A percentile compares a stretch with the other conserved stretches of the same genome.
phyloP scores from a whole-genome alignment of 148 eudicot genomes.

The Diospyros lotus region DNA sequence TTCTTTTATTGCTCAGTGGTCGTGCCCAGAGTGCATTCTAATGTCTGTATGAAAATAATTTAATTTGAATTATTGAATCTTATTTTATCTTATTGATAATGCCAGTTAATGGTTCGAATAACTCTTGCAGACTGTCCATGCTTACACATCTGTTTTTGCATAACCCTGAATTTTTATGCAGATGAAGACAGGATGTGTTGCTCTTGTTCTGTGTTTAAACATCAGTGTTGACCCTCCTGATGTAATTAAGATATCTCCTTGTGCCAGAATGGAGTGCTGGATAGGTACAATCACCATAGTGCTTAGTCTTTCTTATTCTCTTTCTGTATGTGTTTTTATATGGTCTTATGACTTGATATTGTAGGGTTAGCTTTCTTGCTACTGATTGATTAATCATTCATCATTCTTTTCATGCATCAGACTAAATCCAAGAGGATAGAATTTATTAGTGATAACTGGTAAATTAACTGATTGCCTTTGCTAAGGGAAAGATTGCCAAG shows the following conservation, averaged over 20 bases:
- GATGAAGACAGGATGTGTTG: slow-evolving; percentile 98
- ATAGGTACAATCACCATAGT: slow-evolving; percentile 54
- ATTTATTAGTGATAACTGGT: not conserved
- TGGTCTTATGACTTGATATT: not conserved
- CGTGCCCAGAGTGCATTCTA: no score
- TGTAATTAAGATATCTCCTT: slow-evolving; percentile 94
- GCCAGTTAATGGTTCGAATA: not conserved
- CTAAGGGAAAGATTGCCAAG: not conserved
- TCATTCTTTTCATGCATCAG: not conserved
- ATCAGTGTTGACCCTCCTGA: slow-evolving; percentile 93
- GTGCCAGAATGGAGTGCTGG: slow-evolving; percentile 99
- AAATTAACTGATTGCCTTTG: not conserved
- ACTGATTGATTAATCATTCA: not conserved
- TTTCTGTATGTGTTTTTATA: not conserved
- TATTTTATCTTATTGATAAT: not conserved
- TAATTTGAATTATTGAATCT: no score
- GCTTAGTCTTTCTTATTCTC: not conserved
- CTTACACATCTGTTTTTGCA: not conserved
- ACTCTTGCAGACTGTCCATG: not conserved
- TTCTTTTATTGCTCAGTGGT: not conserved
- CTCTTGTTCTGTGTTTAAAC: slow-evolving; percentile 90
- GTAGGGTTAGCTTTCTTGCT: slow-evolving; percentile 3
- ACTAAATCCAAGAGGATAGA: not conserved
- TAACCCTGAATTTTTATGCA: slow-evolving; percentile 29
- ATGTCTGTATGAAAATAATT: no score